Base-by-base conservation (phyloP, 306 rosid genomes). In the Carpinus viminea region DNA sequence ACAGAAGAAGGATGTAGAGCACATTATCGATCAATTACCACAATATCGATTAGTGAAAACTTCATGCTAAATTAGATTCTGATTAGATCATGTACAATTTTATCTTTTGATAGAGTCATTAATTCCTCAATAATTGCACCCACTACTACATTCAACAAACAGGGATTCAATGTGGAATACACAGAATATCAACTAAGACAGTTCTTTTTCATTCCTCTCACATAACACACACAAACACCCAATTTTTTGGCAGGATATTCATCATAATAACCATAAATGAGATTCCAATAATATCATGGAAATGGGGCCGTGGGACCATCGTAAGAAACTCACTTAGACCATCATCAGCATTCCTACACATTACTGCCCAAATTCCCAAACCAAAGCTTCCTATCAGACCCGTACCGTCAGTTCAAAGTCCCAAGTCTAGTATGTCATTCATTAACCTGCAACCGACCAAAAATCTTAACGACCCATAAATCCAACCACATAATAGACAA, bases 71-170 rank as follows among this genome's bases (percentile, higher is more conserved):
- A 7, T 38, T 66, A 41, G 50, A 38, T 36, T 36, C 72, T 4
- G 1, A 66, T 36, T 41, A 51, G 51, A 36, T 66, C 50, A 38
- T 8, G 3, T 38, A 48, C 24, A 11, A 8, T 66, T 38, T 18
- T 4, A 5, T 66, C 26, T 66, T 66, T 66, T 41, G 21, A 18
- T n/a, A 12, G 12, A 46, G 13, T 9, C 12, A 41, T 15, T 41
- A 41, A 18, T 17, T 36, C 26, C 28, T 18, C 3, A 4, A 41
- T 38, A 41, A 8, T 41, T 66, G 47, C 51, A 38, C 51, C 72
- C 72, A n/a, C 12, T 34, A 18, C 72, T 16, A 66, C 51, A 66
- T 38, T 15, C 70, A 34, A 36, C 72, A 66, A 66, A n/a, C 50
- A 9, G 64, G n/a, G 64, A 57, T 66, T 38, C 24, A 36, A 66